Evolutionary conservation across 176 grass and related monocot genomes (phyloP).

Genomic region (Oryza officinalis): DNA sequence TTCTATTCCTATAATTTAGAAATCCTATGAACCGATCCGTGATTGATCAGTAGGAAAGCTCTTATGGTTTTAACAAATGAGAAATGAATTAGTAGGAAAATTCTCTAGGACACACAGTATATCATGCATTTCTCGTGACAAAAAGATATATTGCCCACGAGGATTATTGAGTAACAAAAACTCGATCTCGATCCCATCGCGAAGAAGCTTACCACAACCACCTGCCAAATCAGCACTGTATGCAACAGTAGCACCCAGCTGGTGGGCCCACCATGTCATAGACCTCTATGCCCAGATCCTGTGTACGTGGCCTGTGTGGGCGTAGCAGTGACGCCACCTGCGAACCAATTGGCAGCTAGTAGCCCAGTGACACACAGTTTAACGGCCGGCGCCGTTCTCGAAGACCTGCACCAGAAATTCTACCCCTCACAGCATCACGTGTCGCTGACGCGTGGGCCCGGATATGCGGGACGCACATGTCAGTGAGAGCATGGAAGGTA

Average conservation of each 20-base stretch:
- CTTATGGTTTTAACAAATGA: too few relatives aligned
- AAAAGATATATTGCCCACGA: background rate
- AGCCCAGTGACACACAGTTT: slow-evolving; percentile 24
- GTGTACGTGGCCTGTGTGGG: slow-evolving; percentile 1
- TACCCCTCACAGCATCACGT: accelerated
- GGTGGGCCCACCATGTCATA: slow-evolving; percentile 29
- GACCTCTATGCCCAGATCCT: background rate
- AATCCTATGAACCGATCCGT: too few relatives aligned
- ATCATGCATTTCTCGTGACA: background rate
- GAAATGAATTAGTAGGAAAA: too few relatives aligned
- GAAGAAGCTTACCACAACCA: background rate
- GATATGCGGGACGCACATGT: accelerated
- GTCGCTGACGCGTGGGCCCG: background rate
- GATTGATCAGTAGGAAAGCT: too few relatives aligned
- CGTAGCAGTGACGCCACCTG: background rate
- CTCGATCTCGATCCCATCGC: background rate
- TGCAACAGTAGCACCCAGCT: background rate
- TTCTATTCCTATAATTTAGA: too few relatives aligned
- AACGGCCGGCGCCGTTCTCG: slow-evolving; percentile 31
- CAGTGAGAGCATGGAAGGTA: background rate
- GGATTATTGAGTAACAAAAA: background rate
- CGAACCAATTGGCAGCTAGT: slow-evolving; percentile 16
- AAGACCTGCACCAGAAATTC: background rate
- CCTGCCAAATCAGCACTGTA: slow-evolving; percentile 18
- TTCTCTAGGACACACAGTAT: background rate